Base-by-base conservation (phyloP, 495 filamentous ascomycete species). In the Penicillium egyptiacum region DNA sequence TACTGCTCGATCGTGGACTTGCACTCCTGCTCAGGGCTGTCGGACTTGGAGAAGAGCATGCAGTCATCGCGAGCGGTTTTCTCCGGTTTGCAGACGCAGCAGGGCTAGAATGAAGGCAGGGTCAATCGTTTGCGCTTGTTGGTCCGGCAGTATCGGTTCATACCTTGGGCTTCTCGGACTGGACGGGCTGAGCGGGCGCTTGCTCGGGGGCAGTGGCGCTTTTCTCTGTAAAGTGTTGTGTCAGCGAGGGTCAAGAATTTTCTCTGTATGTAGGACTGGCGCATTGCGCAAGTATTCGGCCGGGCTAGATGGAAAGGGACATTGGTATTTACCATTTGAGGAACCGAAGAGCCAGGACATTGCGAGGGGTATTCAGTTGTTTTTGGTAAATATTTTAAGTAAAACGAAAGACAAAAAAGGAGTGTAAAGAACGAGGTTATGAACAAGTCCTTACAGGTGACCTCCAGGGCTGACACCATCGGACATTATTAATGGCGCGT, bases 71-170 rank as follows among this genome's bases (percentile, higher is more conserved):
- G 90, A 57, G 79, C 75, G 56, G 89, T 81, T 72, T 98, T 98
- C 73, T 98, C 94, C 44, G 90, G 82, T 67, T 93, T 96, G 84
- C 94, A 98, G 20, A 98, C 94, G 72, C 93, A 96, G 83, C 92
- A 96, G 33, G 92, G 92, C 91, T 96, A 68, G 53, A 45, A 12
- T 16, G 37, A 31, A 41, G 42, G 35, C 22, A 42, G n/a, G 14
- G 25, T 51, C 10, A 40, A 41, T 60, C 40, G 22, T 9, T 39
- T 43, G 50, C 17, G 40, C 35, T 26, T 26, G 17, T 22, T 53
- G 17, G 19, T 37, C 39, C 37, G 44, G 20, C 52, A 49, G 28
- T 43, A 37, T 60, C 47, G 48, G 37, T 42, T 55, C 62, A 45
- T 70, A 86, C 83, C 78, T 86, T 86, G 54, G 80, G 79, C 69